These are phyloP conservation scores for Epichloe glyceriae DNA, from an alignment of 2,329 filamentous ascomycete species.

Conservation along the genomic window DNA sequence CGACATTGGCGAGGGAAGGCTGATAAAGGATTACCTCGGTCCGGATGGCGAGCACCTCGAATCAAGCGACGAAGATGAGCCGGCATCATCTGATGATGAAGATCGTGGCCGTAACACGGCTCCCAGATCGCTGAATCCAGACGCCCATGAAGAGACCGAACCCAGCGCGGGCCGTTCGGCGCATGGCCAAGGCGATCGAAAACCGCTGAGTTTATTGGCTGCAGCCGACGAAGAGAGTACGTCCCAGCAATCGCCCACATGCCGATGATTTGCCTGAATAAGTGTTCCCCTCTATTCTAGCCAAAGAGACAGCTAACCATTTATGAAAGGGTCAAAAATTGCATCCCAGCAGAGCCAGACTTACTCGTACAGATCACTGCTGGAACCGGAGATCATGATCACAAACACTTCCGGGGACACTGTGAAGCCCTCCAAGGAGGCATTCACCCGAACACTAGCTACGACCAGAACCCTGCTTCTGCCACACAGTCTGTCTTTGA, in stretches of 20 bases:
- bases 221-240: slow-evolving; percentile 69
- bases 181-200: slow-evolving; percentile 25
- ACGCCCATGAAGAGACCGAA: slow-evolving; percentile 21
- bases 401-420: slow-evolving; percentile 51
- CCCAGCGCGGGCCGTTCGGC: slow-evolving; percentile 20
- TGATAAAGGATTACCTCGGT: slow-evolving; percentile 54
- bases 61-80: slow-evolving; percentile 60
- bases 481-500: slow-evolving; percentile 49
- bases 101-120: slow-evolving; percentile 47
- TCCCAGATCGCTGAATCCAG: slow-evolving; percentile 31
- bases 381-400: slow-evolving; percentile 55
- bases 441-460: slow-evolving; percentile 75
- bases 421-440: slow-evolving; percentile 39
- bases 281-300: neutral
- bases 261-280: neutral
- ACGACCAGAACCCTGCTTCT: slow-evolving; percentile 54
- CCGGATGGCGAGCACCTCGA: slow-evolving; percentile 55
- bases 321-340: slow-evolving; percentile 37
- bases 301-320: slow-evolving; percentile 5
- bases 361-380: slow-evolving; percentile 49
- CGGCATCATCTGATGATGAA: slow-evolving; percentile 52
- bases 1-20: slow-evolving; percentile 35
- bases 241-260: slow-evolving; percentile 18
- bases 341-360: slow-evolving; percentile 30
- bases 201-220: slow-evolving; percentile 51